phyloP scores from a whole-genome alignment of 768 basidiomycete genomes.

The Suillus variegatus region DNA sequence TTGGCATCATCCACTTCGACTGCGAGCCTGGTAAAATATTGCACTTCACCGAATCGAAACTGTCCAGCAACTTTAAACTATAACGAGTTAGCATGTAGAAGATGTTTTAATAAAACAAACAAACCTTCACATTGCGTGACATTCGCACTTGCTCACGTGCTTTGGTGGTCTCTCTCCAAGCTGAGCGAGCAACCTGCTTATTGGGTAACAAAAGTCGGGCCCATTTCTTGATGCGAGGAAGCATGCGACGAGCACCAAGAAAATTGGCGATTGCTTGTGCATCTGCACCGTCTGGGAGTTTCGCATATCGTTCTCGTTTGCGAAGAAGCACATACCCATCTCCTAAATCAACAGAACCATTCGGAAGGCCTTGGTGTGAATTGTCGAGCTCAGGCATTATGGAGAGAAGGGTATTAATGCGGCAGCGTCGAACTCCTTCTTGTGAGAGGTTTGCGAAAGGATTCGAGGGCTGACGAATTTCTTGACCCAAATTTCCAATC shows the following conservation, averaged over 20 bases:
- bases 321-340: not conserved
- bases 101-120: no score
- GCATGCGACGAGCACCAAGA: no score
- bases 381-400: constrained; percentile 12
- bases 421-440: constrained; percentile 19
- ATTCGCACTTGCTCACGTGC: no score
- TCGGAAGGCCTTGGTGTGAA: not conserved
- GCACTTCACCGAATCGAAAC: no score
- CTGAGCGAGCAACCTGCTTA: constrained; percentile 20
- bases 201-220: constrained; percentile 25
- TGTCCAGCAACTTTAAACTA: no score
- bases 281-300: no score
- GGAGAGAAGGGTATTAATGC: constrained; percentile 15
- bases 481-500: constrained; percentile 27
- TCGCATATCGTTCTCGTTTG: no score
- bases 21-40: no score
- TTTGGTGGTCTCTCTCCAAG: constrained; percentile 3
- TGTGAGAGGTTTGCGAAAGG: constrained; percentile 28
- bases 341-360: not conserved
- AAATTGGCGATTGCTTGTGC: no score
- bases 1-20: no score
- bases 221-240: constrained; percentile 12
- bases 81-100: no score
- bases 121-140: no score
- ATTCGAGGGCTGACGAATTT: constrained; percentile 25